A percentile compares a stretch with the other conserved stretches of the same genome.
Evolutionary conservation across 495 filamentous ascomycete genomes (phyloP).

Genomic region (Antarctomyces pellizariae): DNA sequence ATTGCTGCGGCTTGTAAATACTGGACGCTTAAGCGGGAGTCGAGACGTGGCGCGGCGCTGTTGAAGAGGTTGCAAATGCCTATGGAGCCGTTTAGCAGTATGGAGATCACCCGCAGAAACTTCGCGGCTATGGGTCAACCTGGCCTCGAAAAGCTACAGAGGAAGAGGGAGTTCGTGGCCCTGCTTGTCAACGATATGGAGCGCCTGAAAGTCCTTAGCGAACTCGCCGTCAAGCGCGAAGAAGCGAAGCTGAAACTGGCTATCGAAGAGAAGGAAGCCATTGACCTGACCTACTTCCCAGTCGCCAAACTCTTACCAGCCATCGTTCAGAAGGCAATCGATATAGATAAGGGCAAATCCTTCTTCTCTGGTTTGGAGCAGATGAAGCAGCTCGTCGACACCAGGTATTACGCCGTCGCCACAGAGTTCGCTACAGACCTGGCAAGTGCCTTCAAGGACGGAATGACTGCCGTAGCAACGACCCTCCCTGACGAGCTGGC

Average conservation of each 20-base stretch:
- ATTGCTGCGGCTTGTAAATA: slow-evolving; percentile 83
- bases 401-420: slow-evolving; percentile 2
- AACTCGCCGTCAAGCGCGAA: slow-evolving; percentile 49
- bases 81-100: slow-evolving; percentile 83
- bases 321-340: slow-evolving; percentile 68
- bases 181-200: slow-evolving; percentile 52
- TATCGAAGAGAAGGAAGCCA: slow-evolving; percentile 45
- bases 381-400: not conserved
- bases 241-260: slow-evolving; percentile 48
- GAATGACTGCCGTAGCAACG: slow-evolving; percentile 10
- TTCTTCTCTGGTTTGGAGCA: not conserved
- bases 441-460: slow-evolving; percentile 10
- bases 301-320: slow-evolving; percentile 54
- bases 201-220: slow-evolving; percentile 40
- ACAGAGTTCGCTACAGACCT: slow-evolving; percentile 5
- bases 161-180: slow-evolving; percentile 73
- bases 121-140: slow-evolving; percentile 77
- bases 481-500: slow-evolving; percentile 11
- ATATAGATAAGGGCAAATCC: slow-evolving; percentile 23
- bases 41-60: slow-evolving; percentile 69
- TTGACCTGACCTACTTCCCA: slow-evolving; percentile 81
- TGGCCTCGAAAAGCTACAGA: slow-evolving; percentile 50
- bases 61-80: slow-evolving; percentile 83
- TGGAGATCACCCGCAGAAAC: slow-evolving; percentile 85
- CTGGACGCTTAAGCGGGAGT: slow-evolving; percentile 93